These are phyloP conservation scores for Cystobasidium onofrii DNA, from an alignment of 768 basidiomycete species.

Conservation along the genomic window DNA sequence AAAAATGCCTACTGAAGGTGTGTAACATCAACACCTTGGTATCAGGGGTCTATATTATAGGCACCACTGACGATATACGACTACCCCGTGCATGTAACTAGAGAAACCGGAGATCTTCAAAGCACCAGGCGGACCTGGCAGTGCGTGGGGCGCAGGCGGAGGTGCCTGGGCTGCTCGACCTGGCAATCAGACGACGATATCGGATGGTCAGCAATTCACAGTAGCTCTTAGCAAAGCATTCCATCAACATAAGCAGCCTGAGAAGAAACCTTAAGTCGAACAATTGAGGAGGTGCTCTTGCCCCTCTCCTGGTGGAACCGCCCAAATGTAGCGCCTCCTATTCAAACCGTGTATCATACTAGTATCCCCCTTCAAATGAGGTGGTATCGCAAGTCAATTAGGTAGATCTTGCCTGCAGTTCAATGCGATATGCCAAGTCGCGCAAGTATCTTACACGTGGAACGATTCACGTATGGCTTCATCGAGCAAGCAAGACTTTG, in stretches of 20 bases:
- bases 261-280: neutral
- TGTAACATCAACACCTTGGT: neutral
- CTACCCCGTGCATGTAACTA: neutral
- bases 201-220: neutral
- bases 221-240: neutral
- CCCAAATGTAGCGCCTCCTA: too few relatives aligned
- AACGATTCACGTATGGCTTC: too few relatives aligned
- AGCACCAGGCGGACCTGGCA: neutral
- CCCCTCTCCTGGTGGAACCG: too few relatives aligned
- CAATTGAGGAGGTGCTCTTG: too few relatives aligned
- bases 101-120: constrained; percentile 7
- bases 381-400: too few relatives aligned
- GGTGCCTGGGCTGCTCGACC: neutral
- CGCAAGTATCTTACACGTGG: too few relatives aligned
- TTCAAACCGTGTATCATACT: too few relatives aligned
- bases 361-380: too few relatives aligned
- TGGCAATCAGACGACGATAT: neutral
- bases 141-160: neutral
- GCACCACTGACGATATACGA: neutral
- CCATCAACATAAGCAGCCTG: neutral
- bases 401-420: too few relatives aligned
- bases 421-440: too few relatives aligned
- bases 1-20: neutral
- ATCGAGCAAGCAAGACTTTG: too few relatives aligned
- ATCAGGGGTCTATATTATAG: neutral